A percentile compares a stretch with the other conserved stretches of the same genome.
Conservation (phyloP, 306 rosid genomes). For the Cyclanthera cordifolia region DNA sequence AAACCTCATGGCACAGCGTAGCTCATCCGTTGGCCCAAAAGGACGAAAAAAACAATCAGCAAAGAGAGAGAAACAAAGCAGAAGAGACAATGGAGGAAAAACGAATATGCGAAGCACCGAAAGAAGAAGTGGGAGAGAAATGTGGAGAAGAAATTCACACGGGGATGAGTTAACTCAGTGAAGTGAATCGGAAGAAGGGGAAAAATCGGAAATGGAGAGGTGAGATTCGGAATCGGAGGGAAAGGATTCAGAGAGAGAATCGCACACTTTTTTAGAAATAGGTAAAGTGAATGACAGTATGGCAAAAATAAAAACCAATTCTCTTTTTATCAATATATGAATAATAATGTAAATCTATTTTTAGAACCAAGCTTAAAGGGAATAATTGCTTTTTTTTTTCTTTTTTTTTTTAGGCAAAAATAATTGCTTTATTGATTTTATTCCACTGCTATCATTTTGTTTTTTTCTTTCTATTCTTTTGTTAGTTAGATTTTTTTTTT, state of each 20-base stretch:
- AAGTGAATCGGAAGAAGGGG: constrained; percentile 17
- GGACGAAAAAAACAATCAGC: constrained; percentile 3
- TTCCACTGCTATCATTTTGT: not conserved
- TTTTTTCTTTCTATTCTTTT: not conserved
- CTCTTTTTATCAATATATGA: not conserved
- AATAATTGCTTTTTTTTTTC: too few relatives aligned
- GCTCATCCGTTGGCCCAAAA: not conserved
- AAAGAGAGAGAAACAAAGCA: not conserved
- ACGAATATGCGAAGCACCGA: not conserved
- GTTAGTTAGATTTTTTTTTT: too few relatives aligned
- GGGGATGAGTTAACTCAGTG: constrained; percentile 26
- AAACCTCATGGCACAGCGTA: not conserved
- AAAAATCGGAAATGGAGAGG: not conserved
- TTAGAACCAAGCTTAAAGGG: not conserved
- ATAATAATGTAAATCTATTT: not conserved
- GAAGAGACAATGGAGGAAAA: not conserved
- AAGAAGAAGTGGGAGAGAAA: not conserved
- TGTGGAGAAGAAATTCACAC: constrained; percentile 17
- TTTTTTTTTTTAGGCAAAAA: too few relatives aligned
- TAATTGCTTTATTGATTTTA: not conserved
- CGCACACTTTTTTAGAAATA: constrained; percentile 6
- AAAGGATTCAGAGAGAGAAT: constrained; percentile 1
- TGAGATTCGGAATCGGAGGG: constrained; percentile 47
- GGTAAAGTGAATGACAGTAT: constrained; percentile 41
- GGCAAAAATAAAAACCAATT: constrained; percentile 4